Conservation (phyloP, 139 green algal genomes). For the Chlamydomonas schloesseri region DNA sequence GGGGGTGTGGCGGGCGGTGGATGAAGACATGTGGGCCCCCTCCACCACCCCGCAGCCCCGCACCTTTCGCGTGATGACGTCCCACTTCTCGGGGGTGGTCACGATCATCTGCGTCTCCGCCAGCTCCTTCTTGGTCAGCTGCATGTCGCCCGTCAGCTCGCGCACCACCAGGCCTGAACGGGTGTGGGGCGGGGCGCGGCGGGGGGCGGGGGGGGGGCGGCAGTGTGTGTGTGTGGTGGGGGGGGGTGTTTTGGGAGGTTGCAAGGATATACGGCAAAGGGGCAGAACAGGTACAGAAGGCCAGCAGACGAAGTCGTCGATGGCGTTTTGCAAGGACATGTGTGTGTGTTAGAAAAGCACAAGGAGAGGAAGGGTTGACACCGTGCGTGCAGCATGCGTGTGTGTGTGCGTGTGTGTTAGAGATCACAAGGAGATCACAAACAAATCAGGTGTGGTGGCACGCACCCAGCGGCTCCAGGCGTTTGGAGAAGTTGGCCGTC, state of each 20-base stretch:
- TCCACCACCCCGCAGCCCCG: background rate
- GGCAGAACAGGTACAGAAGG: too few relatives aligned
- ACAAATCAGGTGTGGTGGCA: too few relatives aligned
- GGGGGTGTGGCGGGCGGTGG: too few relatives aligned
- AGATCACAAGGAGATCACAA: too few relatives aligned
- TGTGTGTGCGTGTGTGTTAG: too few relatives aligned
- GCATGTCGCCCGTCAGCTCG: constrained; percentile 96
- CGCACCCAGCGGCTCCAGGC: constrained; percentile 87
- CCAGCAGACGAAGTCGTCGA: too few relatives aligned
- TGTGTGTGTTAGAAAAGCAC: too few relatives aligned
- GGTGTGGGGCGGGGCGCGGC: background rate
- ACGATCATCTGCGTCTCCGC: constrained; percentile 98
- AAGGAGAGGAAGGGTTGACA: too few relatives aligned
- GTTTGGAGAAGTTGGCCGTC: constrained; percentile 85
- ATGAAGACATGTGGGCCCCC: too few relatives aligned
- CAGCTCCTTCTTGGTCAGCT: constrained; percentile 96
- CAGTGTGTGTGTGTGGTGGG: background rate
- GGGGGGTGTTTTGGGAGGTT: background rate
- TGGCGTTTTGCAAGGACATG: too few relatives aligned
- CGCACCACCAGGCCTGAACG: constrained; percentile 77
- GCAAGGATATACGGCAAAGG: background rate
- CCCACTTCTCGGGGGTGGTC: constrained; percentile 99
- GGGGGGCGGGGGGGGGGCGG: background rate
- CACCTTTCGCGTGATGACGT: constrained; percentile 98
- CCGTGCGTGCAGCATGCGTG: too few relatives aligned